Conservation (phyloP, 2,329 filamentous ascomycete genomes). For the Trichoderma breve region DNA sequence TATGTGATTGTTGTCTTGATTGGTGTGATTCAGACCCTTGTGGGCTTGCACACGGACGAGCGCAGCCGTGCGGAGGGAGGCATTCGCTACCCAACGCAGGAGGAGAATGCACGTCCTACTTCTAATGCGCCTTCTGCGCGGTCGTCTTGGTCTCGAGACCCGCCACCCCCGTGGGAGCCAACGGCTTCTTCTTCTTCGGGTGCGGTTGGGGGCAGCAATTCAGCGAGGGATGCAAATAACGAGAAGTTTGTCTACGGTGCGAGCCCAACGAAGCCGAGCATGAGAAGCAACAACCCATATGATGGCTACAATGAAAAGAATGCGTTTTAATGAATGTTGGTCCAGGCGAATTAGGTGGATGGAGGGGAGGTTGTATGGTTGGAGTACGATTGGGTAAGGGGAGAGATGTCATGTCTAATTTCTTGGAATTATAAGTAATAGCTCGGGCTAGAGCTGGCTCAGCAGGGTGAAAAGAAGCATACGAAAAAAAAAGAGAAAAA, state of each 20-base stretch:
- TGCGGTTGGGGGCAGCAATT: background rate
- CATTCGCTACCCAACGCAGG: conserved; percentile 36
- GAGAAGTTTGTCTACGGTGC: conserved; percentile 15
- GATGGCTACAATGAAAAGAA: conserved; percentile 12
- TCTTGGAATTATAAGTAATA: background rate
- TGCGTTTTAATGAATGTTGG: background rate
- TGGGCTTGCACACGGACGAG: conserved; percentile 58
- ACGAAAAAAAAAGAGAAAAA: background rate
- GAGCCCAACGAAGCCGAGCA: background rate
- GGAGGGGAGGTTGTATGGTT: background rate
- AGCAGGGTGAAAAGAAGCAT: background rate
- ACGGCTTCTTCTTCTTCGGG: background rate
- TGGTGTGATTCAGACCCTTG: conserved; percentile 66
- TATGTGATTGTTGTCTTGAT: conserved; percentile 77
- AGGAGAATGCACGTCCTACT: conserved; percentile 30
- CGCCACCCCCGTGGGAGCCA: conserved; percentile 12
- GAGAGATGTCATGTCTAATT: background rate
- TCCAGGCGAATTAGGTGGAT: too few relatives aligned
- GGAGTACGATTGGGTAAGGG: background rate
- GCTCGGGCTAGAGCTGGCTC: conserved; percentile 4
- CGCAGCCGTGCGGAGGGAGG: conserved; percentile 57
- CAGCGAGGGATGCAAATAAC: background rate
- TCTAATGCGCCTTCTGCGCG: conserved; percentile 26
- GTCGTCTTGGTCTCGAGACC: conserved; percentile 5
- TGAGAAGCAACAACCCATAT: conserved; percentile 14